Evolutionary conservation across 768 basidiomycete species (phyloP).

Genomic region (Boletales sp.): DNA sequence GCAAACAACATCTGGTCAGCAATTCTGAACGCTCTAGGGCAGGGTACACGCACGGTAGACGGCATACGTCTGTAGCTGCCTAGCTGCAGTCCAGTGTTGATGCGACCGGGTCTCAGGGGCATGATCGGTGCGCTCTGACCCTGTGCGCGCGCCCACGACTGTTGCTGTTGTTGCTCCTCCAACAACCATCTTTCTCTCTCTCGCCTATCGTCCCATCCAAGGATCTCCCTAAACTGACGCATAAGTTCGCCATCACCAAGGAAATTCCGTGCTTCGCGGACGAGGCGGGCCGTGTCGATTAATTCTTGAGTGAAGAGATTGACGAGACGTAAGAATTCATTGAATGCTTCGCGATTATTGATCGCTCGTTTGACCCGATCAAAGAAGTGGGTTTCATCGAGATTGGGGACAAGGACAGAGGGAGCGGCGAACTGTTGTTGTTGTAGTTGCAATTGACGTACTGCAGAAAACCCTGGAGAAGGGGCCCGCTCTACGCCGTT

Average conservation of each 20-base stretch:
- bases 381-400: slow-evolving; percentile 82
- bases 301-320: slow-evolving; percentile 94
- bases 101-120: slow-evolving; percentile 47
- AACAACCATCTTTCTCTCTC: slow-evolving; percentile 52
- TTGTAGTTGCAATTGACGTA: slow-evolving; percentile 24
- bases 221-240: slow-evolving; percentile 76
- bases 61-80: slow-evolving; percentile 92
- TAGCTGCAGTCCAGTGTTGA: slow-evolving; percentile 67
- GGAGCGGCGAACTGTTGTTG: slow-evolving; percentile 18
- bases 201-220: slow-evolving; percentile 81
- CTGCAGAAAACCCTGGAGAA: slow-evolving; percentile 20
- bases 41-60: slow-evolving; percentile 53
- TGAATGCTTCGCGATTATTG: slow-evolving; percentile 73
- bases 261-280: slow-evolving; percentile 78
- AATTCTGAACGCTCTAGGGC: background rate
- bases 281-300: slow-evolving; percentile 80
- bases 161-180: slow-evolving; percentile 43
- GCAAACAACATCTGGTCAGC: background rate
- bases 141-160: slow-evolving; percentile 50
- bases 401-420: slow-evolving; percentile 16
- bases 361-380: slow-evolving; percentile 79
- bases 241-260: slow-evolving; percentile 75
- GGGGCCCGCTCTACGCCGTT: slow-evolving; percentile 20
- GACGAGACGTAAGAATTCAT: slow-evolving; percentile 93
- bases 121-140: slow-evolving; percentile 36